phyloP scores from a whole-genome alignment of 176 grass and related monocot species.

The Oryza glumipatula region DNA sequence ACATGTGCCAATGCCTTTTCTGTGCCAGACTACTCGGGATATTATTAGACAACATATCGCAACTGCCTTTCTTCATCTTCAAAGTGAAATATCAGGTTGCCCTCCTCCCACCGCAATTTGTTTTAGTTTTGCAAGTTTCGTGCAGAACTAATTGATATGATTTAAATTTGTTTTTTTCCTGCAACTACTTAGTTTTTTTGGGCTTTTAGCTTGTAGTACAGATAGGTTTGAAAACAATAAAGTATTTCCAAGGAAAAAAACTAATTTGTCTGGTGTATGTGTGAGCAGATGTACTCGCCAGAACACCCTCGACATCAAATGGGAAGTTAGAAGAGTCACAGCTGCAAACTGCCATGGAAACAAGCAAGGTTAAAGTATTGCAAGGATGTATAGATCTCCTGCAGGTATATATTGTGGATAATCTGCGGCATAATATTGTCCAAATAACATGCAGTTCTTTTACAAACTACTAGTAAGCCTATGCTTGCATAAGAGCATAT shows the following conservation, averaged over 20 bases:
- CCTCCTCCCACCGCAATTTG: conserved; percentile 11
- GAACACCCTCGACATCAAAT: conserved; percentile 52
- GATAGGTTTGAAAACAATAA: conserved; percentile 23
- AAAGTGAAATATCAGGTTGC: conserved; percentile 91
- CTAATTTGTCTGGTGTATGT: conserved; percentile 38
- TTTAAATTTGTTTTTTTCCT: conserved; percentile 28
- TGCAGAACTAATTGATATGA: conserved; percentile 13
- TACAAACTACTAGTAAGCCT: conserved; percentile 28
- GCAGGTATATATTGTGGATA: conserved; percentile 57
- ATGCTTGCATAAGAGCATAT: conserved; percentile 13
- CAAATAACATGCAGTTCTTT: conserved; percentile 32
- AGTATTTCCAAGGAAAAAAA: conserved; percentile 17
- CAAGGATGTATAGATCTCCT: conserved; percentile 94
- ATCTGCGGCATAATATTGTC: conserved; percentile 9
- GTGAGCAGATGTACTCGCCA: conserved; percentile 73
- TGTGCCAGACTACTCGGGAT: conserved; percentile 75
- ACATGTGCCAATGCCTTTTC: conserved; percentile 32
- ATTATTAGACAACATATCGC: conserved; percentile 84
- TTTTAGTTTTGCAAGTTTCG: conserved; percentile 35
- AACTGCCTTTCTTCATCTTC: conserved; percentile 79
- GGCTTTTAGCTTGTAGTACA: conserved; percentile 28
- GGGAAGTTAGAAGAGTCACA: conserved; percentile 58
- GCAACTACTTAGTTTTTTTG: conserved; percentile 31
- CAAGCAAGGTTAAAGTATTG: conserved; percentile 72
- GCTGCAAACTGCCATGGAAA: conserved; percentile 79